Percentiles rank a stretch among this genome's conserved stretches.
These are phyloP conservation scores for Ceratobasidium sp. DNA, from an alignment of 1,284 basidiomycete species.

Conservation along the genomic window DNA sequence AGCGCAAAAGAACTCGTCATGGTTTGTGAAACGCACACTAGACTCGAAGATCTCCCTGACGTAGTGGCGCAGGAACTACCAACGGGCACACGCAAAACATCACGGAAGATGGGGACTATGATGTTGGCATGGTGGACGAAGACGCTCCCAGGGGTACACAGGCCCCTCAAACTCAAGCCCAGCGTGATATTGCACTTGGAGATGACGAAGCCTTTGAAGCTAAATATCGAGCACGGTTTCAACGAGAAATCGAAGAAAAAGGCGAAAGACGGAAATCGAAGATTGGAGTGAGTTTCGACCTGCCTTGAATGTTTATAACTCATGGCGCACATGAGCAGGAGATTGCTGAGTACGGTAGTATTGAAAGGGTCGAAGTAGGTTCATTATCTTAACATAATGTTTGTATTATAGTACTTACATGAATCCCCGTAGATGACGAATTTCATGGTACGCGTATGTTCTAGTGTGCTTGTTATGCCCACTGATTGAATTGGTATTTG, in stretches of 20 bases:
- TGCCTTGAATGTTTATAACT: background rate
- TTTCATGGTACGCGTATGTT: slow-evolving; percentile 71
- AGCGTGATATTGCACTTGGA: slow-evolving; percentile 16
- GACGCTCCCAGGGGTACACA: slow-evolving; percentile 13
- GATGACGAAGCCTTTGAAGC: slow-evolving; percentile 45
- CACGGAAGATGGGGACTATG: background rate
- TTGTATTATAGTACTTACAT: background rate
- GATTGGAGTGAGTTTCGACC: background rate
- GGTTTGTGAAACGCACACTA: slow-evolving; percentile 31
- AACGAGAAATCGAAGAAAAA: slow-evolving; percentile 43
- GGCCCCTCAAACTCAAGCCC: slow-evolving; percentile 25
- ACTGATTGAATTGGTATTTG: background rate
- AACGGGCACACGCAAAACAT: slow-evolving; percentile 14
- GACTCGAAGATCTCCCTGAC: background rate
- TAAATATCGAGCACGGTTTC: slow-evolving; percentile 39
- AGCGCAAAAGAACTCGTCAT: slow-evolving; percentile 39
- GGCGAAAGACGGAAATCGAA: slow-evolving; percentile 31
- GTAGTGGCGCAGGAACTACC: background rate
- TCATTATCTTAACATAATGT: background rate
- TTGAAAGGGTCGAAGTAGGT: slow-evolving; percentile 76
- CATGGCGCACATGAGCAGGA: slow-evolving; percentile 61
- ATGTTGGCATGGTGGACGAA: slow-evolving; percentile 2
- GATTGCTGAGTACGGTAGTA: slow-evolving; percentile 86
- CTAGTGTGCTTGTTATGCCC: background rate
- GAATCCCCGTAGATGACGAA: slow-evolving; percentile 72